Percentiles rank a stretch among this genome's conserved stretches.
Conservation (phyloP, 1,284 basidiomycete genomes). For the Puccinia hordei region DNA sequence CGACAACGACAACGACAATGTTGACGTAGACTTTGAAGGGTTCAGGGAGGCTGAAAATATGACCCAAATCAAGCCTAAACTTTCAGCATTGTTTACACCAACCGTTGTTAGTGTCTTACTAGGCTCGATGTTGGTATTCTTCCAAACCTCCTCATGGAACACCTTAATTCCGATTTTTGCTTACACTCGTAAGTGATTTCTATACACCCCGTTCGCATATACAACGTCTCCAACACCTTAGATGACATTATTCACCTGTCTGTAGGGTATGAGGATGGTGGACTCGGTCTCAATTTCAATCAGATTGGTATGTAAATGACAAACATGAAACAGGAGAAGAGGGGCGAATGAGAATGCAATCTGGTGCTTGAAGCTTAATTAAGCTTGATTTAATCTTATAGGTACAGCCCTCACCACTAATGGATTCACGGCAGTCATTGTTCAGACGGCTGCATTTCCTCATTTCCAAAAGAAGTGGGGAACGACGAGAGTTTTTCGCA, state of each 20-base stretch:
- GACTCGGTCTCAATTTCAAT: slow-evolving; percentile 27
- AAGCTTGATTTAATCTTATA: not conserved
- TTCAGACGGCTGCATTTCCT: slow-evolving; percentile 32
- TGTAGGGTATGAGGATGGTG: slow-evolving; percentile 36
- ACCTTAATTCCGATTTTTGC: slow-evolving; percentile 39
- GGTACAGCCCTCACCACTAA: slow-evolving; percentile 38
- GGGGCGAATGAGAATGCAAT: not conserved
- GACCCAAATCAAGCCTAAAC: not conserved
- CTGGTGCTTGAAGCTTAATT: not conserved
- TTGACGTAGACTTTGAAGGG: not conserved
- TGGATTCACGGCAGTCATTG: slow-evolving; percentile 4
- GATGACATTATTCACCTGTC: not conserved
- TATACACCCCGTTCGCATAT: not conserved
- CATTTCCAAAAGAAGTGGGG: slow-evolving; percentile 24
- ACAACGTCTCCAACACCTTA: not conserved
- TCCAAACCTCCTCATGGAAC: slow-evolving; percentile 26
- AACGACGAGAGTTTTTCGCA: slow-evolving; percentile 21
- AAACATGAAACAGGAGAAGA: no score
- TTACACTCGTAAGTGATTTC: slow-evolving; percentile 32
- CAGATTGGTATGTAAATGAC: slow-evolving; percentile 19
- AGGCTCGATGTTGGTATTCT: slow-evolving; percentile 21
- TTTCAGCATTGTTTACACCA: slow-evolving; percentile 19
- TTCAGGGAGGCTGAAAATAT: not conserved
- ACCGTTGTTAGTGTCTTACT: slow-evolving; percentile 24
- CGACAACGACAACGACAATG: not conserved